Evolutionary conservation across 2,329 filamentous ascomycete species (phyloP).

Genomic region (Plectosphaerella plurivora): DNA sequence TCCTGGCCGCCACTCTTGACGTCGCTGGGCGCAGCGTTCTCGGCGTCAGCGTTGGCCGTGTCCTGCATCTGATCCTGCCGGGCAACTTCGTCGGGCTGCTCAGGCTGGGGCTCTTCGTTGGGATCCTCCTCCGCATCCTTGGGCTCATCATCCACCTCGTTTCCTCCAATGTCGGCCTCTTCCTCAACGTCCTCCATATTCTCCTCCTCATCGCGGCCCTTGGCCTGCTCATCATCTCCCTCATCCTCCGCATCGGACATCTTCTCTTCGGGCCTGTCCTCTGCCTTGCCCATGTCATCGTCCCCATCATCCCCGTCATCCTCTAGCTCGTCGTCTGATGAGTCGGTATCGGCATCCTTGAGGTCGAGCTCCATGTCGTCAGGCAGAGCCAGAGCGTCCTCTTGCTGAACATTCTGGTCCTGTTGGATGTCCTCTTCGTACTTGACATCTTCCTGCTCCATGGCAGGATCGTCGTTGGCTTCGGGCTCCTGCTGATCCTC

Average conservation of each 20-base stretch:
- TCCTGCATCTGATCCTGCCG: constrained; percentile 32
- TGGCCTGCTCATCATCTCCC: constrained; percentile 22
- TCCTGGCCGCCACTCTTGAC: constrained; percentile 61
- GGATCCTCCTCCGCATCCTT: constrained; percentile 48
- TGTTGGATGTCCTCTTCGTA: constrained; percentile 55
- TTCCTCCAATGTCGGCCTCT: constrained; percentile 21
- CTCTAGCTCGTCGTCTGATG: constrained; percentile 52
- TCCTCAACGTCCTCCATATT: constrained; percentile 29
- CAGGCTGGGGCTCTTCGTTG: constrained; percentile 34
- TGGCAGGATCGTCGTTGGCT: constrained; percentile 50
- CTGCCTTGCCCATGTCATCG: constrained; percentile 33
- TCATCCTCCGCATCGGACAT: constrained; percentile 28
- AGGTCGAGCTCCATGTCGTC: constrained; percentile 86
- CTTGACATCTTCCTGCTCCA: constrained; percentile 52
- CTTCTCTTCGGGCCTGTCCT: constrained; percentile 26
- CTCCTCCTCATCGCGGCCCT: constrained; percentile 27
- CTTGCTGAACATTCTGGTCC: constrained; percentile 75
- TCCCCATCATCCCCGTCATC: constrained; percentile 48
- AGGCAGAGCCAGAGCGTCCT: constrained; percentile 76
- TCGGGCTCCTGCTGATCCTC: constrained; percentile 39
- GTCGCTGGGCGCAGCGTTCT: constrained; percentile 62
- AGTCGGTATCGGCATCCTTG: constrained; percentile 58
- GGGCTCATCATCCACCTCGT: constrained; percentile 43
- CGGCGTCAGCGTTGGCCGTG: constrained; percentile 47
- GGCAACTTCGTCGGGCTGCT: constrained; percentile 15